Evolutionary conservation across 176 grass and related monocot genomes (phyloP).

Genomic region (Triticum aestivum): DNA sequence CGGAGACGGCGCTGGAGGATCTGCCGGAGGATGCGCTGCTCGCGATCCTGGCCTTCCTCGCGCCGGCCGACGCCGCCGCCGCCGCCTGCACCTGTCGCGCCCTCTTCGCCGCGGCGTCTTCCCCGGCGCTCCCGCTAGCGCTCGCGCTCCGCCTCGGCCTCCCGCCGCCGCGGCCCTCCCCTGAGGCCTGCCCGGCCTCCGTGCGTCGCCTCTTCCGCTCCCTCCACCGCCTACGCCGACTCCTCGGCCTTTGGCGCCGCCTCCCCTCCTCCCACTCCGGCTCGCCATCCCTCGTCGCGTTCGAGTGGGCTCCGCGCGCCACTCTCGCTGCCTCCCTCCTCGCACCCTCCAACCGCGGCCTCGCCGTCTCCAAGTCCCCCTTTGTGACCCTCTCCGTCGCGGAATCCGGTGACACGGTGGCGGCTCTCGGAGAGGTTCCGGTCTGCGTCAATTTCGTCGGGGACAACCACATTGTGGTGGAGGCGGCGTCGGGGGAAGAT

Average conservation of each 20-base stretch:
- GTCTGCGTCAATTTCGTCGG: slow-evolving; percentile 61
- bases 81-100: slow-evolving; percentile 38
- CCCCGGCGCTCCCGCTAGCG: slow-evolving; percentile 39
- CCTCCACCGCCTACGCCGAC: slow-evolving; percentile 43
- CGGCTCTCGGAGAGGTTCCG: slow-evolving; percentile 32
- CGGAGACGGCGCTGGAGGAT: slow-evolving; percentile 37
- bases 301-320: slow-evolving; percentile 61
- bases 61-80: slow-evolving; percentile 42
- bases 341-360: slow-evolving; percentile 1
- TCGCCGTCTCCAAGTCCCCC: slow-evolving; percentile 40
- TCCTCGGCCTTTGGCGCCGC: slow-evolving; percentile 57
- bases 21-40: slow-evolving; percentile 59
- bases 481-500: slow-evolving; percentile 15
- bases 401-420: slow-evolving; percentile 44
- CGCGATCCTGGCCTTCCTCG: slow-evolving; percentile 41
- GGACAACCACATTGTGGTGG: slow-evolving; percentile 56
- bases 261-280: neutral
- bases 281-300: slow-evolving; percentile 38
- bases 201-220: slow-evolving; percentile 33
- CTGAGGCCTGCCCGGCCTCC: slow-evolving; percentile 18
- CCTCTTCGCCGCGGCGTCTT: slow-evolving; percentile 41
- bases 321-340: slow-evolving; percentile 50
- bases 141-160: slow-evolving; percentile 47
- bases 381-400: slow-evolving; percentile 54
- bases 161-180: slow-evolving; percentile 11